Evolutionary conservation across 176 grass and related monocot genomes (phyloP).

Genomic region (Avena atlantica): DNA sequence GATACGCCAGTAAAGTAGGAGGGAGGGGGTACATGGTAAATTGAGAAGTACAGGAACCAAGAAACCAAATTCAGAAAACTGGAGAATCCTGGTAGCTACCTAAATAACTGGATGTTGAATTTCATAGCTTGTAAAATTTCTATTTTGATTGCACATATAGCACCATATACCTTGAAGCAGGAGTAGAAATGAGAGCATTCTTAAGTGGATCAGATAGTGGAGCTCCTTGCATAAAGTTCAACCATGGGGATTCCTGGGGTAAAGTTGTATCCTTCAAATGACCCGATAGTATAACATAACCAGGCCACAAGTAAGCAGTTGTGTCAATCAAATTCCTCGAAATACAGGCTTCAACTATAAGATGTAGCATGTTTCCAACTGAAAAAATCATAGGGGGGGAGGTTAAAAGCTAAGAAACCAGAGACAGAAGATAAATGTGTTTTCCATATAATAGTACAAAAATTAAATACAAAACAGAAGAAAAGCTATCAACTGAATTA

Average conservation of each 20-base stretch:
- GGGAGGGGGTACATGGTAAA: neutral
- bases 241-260: constrained; percentile 87
- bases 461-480: neutral
- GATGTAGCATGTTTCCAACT: constrained; percentile 96
- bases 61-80: constrained; percentile 4
- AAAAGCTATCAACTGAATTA: constrained; percentile 22
- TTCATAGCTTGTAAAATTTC: neutral
- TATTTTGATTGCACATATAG: neutral
- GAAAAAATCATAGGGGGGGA: constrained; percentile 37
- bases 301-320: constrained; percentile 89
- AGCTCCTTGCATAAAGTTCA: constrained; percentile 87
- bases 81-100: neutral
- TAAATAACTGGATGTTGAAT: neutral
- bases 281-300: constrained; percentile 70
- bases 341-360: constrained; percentile 97
- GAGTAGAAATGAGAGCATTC: constrained; percentile 72
- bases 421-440: constrained; percentile 25
- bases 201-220: constrained; percentile 75
- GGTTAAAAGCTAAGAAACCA: constrained; percentile 9
- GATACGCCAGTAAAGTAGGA: constrained; percentile 12
- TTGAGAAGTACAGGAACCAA: constrained; percentile 28
- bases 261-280: constrained; percentile 67
- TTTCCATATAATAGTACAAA: neutral
- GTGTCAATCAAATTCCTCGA: constrained; percentile 95
- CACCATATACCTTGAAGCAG: constrained; percentile 86